These are phyloP conservation scores for Mycosphaerella arachidis DNA, from an alignment of 2,329 filamentous ascomycete species.

Conservation along the genomic window DNA sequence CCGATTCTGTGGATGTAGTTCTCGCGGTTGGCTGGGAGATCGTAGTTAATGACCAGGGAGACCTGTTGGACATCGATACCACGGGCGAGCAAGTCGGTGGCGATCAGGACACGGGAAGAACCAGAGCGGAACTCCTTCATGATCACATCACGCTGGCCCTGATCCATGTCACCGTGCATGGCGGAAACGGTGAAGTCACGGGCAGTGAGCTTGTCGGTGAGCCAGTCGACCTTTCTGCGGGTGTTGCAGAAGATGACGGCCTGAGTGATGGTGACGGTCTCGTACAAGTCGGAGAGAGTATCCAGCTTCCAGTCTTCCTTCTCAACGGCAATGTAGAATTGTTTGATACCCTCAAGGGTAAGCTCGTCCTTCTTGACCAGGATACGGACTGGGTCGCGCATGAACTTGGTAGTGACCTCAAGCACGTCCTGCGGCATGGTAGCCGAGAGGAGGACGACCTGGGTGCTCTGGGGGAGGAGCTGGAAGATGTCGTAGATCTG, in stretches of 20 bases:
- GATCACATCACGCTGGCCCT: constrained; percentile 94
- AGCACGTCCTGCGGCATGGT: constrained; percentile 99
- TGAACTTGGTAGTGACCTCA: constrained; percentile 99
- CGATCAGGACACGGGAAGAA: constrained; percentile 96
- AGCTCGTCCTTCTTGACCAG: constrained; percentile 99
- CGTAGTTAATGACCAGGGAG: constrained; percentile 99
- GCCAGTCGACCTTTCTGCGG: constrained; percentile 99
- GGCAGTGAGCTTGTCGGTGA: constrained; percentile 97
- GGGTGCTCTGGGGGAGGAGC: constrained; percentile 93
- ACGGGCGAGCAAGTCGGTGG: constrained; percentile 95
- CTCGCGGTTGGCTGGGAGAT: constrained; percentile 96
- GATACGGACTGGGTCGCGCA: constrained; percentile 98
- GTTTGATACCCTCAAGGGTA: constrained; percentile 99
- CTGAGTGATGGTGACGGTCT: constrained; percentile 98
- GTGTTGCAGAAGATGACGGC: constrained; percentile 99
- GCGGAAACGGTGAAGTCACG: constrained; percentile 98
- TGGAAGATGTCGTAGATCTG: constrained; percentile 99
- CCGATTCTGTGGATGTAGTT: constrained; percentile 99
- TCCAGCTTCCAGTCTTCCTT: constrained; percentile 99
- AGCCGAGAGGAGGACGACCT: constrained; percentile 95
- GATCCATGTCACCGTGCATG: constrained; percentile 99
- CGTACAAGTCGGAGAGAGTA: constrained; percentile 96
- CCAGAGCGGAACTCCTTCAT: constrained; percentile 99
- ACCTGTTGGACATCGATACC: constrained; percentile 99
- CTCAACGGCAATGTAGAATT: constrained; percentile 99